Evolutionary conservation across 2,329 filamentous ascomycete species (phyloP), one percentile per base, ranked within the genome.

Genomic region (Arthroderma uncinatum): DNA sequence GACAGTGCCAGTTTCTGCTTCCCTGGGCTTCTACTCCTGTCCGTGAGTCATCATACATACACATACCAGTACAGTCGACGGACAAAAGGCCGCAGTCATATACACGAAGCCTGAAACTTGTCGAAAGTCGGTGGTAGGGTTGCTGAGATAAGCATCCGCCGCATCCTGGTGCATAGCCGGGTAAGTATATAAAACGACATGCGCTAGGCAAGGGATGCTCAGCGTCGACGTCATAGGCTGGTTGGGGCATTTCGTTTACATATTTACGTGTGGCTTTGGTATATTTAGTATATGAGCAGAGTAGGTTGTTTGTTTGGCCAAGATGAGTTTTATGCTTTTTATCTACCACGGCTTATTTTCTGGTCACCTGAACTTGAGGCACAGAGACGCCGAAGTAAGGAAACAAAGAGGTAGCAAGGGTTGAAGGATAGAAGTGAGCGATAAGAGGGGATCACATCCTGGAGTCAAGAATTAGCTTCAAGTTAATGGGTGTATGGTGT

Each of bases 61-160:
- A 47, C 21, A 48, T 25, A 28, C 21, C 21, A 4, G 23, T 44
- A 44, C 40, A 14, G 37, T 40, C 30, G 10, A 33, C 30, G 10
- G 30, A 33, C 10, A 33, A 33, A 5, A 33, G 10, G 6, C 6
- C 6, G 10, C 30, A 33, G 30, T 10, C 30, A 33, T 5, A 10
- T 2, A 6, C 10, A 33, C 6, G 30, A 5, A 33, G 30, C 30
- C 30, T 33, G 30, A 5, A 33, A 33, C 39, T 42, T 21, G 39
- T 19, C n/a, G 39, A n/a, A n/a, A n/a, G n/a, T n/a, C 39, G 23
- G 16, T 21, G 16, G 39, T 19, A 48, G 44, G 28, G 44, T 48
- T 48, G 44, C 21, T 48, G 44, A 48, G 39, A 48, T 48, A 48
- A 48, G 44, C 44, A 12, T 42, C 39, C 39, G 39, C 39, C 23